Percentiles rank a stretch among this genome's conserved stretches.
Conservation (phyloP, 2,329 filamentous ascomycete species). For the Thielaviopsis ethacetica region DNA sequence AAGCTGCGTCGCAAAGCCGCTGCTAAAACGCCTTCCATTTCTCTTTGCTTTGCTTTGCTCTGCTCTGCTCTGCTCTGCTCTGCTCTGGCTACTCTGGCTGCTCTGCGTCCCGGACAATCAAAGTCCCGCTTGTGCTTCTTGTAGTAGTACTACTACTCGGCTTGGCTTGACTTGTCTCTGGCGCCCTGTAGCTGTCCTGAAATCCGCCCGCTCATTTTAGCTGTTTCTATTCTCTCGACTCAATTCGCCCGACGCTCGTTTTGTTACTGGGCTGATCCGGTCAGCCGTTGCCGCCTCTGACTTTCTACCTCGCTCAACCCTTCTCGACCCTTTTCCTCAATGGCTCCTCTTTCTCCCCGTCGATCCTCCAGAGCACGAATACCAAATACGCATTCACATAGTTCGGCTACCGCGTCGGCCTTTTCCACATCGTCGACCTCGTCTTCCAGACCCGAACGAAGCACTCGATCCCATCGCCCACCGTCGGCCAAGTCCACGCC, state of each 20-base stretch:
- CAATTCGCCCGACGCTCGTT: neutral
- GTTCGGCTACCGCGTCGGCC: neutral
- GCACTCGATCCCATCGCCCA: slow-evolving; percentile 47
- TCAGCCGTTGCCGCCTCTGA: slow-evolving; percentile 13
- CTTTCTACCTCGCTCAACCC: slow-evolving; percentile 14
- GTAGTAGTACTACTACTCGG: too few species aligned
- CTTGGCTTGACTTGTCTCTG: too few species aligned
- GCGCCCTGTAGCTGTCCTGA: neutral
- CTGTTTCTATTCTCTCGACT: neutral
- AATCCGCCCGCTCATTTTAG: neutral
- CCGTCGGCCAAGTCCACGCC: slow-evolving; percentile 63
- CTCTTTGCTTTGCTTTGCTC: too few species aligned
- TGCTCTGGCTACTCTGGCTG: too few species aligned
- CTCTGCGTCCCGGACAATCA: too few species aligned
- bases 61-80: too few species aligned
- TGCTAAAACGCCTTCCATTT: too few species aligned
- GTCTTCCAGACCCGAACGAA: slow-evolving; percentile 60
- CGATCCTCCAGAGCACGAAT: slow-evolving; percentile 83
- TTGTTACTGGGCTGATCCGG: neutral
- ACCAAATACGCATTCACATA: slow-evolving; percentile 49
- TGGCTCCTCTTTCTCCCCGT: slow-evolving; percentile 54
- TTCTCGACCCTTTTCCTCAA: slow-evolving; percentile 24
- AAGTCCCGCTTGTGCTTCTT: too few species aligned
- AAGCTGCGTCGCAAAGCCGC: too few species aligned
- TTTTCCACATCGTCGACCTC: slow-evolving; percentile 66